phyloP scores from a whole-genome alignment of 2,329 filamentous ascomycete species.

The Cadophora sp. region DNA sequence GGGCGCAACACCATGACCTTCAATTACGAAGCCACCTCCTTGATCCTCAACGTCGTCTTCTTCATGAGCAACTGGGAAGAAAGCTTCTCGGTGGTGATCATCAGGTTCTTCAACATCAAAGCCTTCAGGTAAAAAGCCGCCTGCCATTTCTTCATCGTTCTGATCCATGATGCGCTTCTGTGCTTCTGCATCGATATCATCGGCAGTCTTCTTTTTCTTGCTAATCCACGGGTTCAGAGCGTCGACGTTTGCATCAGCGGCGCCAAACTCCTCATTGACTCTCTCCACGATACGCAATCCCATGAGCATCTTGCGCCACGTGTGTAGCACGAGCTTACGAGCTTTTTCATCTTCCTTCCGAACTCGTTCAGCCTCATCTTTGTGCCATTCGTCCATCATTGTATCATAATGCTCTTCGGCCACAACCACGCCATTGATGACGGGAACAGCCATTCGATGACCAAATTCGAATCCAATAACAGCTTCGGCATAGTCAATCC shows the following conservation, averaged over 20 bases:
- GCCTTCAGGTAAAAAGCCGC: constrained; percentile 66
- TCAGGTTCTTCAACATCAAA: constrained; percentile 54
- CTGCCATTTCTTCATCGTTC: constrained; percentile 60
- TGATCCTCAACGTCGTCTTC: constrained; percentile 36
- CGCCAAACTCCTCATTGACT: constrained; percentile 78
- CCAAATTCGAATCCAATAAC: constrained; percentile 98
- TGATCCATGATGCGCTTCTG: constrained; percentile 41
- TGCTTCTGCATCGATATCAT: constrained; percentile 40
- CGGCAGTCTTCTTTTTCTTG: constrained; percentile 47
- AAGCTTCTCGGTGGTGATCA: constrained; percentile 29
- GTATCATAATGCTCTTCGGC: constrained; percentile 78
- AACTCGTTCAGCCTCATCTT: constrained; percentile 75
- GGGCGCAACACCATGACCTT: constrained; percentile 35
- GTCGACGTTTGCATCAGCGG: constrained; percentile 58
- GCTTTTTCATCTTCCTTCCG: constrained; percentile 86
- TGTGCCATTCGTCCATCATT: constrained; percentile 79
- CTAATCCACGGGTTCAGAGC: constrained; percentile 59
- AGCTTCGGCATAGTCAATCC: constrained; percentile 90
- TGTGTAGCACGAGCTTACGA: constrained; percentile 72
- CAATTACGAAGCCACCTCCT: constrained; percentile 40
- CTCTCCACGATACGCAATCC: constrained; percentile 83
- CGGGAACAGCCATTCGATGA: constrained; percentile 89
- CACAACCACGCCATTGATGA: constrained; percentile 89
- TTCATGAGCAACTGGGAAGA: constrained; percentile 42
- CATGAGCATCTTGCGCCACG: constrained; percentile 89